Percentiles rank a stretch among this genome's conserved stretches.
These are phyloP conservation scores for Mycena amicta DNA, from an alignment of 768 basidiomycete species.

Conservation along the genomic window DNA sequence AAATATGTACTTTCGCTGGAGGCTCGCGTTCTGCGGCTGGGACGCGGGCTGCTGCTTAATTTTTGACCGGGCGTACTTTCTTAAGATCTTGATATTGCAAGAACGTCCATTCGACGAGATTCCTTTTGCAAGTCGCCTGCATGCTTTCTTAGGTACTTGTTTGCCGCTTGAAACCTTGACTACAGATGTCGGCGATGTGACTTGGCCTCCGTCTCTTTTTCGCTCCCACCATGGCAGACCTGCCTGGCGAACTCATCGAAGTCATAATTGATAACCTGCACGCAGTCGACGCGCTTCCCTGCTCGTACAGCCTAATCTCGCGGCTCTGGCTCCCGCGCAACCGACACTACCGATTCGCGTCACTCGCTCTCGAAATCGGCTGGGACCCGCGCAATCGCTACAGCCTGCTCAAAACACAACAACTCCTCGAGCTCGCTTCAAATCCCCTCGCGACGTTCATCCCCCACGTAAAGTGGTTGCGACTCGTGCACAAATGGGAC, in stretches of 20 bases:
- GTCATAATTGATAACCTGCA: not conserved
- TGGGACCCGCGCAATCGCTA: not conserved
- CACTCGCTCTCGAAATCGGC: not conserved
- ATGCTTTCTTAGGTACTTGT: too few relatives aligned
- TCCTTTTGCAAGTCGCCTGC: too few relatives aligned
- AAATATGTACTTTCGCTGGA: too few relatives aligned
- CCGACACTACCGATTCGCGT: not conserved
- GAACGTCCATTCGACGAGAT: too few relatives aligned
- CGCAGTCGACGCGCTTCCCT: not conserved
- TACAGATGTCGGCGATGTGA: too few relatives aligned
- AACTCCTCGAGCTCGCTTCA: not conserved
- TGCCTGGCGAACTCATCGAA: not conserved
- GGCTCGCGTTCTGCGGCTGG: not conserved
- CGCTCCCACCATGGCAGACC: not conserved
- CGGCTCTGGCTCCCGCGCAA: not conserved
- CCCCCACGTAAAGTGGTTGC: not conserved
- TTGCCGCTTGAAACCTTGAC: too few relatives aligned
- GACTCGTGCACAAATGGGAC: not conserved
- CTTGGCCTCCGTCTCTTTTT: not conserved
- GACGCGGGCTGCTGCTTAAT: too few relatives aligned
- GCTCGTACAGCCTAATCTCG: not conserved
- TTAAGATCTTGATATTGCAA: too few relatives aligned
- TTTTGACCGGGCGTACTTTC: too few relatives aligned
- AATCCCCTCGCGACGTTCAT: not conserved
- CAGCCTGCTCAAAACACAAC: not conserved